phyloP scores from a whole-genome alignment of 1,139 yeast species.

The Candida sojae region DNA sequence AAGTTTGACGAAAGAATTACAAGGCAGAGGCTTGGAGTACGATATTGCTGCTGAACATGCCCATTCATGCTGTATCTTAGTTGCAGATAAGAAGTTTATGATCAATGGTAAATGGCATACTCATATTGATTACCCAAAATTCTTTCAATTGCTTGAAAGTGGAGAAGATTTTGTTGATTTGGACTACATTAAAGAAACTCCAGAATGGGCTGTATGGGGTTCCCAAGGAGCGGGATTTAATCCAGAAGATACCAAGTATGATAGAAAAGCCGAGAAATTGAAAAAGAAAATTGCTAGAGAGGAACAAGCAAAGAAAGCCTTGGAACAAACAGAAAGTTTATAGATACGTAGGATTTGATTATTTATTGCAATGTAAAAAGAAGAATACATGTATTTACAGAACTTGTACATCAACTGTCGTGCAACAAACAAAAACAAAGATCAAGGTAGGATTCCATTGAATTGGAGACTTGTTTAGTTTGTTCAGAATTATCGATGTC shows the following conservation, averaged over 20 bases:
- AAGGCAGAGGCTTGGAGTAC: constrained; percentile 64
- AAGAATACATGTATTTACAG: too few species aligned
- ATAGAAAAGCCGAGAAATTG: constrained; percentile 65
- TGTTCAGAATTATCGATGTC: too few species aligned
- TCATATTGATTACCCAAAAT: constrained; percentile 79
- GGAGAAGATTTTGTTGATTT: constrained; percentile 71
- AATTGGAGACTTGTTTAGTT: too few species aligned
- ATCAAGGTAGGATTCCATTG: too few species aligned
- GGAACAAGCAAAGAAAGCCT: constrained; percentile 7
- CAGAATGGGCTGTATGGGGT: constrained; percentile 91
- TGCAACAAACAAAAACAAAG: too few species aligned
- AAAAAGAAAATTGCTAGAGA: constrained; percentile 49
- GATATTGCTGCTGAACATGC: constrained; percentile 95
- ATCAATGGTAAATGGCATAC: constrained; percentile 82
- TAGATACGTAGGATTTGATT: background rate
- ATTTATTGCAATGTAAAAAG: background rate
- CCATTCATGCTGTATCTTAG: constrained; percentile 87
- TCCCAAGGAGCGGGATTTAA: constrained; percentile 84
- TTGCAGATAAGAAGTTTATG: constrained; percentile 74
- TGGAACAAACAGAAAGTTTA: background rate
- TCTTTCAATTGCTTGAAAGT: constrained; percentile 67
- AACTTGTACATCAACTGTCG: too few species aligned
- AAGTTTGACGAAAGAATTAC: constrained; percentile 58
- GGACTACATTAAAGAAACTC: constrained; percentile 82
- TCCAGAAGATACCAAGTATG: constrained; percentile 75